phyloP scores from a whole-genome alignment of 805 yeast genomes.

The Danielia oregonensis region DNA sequence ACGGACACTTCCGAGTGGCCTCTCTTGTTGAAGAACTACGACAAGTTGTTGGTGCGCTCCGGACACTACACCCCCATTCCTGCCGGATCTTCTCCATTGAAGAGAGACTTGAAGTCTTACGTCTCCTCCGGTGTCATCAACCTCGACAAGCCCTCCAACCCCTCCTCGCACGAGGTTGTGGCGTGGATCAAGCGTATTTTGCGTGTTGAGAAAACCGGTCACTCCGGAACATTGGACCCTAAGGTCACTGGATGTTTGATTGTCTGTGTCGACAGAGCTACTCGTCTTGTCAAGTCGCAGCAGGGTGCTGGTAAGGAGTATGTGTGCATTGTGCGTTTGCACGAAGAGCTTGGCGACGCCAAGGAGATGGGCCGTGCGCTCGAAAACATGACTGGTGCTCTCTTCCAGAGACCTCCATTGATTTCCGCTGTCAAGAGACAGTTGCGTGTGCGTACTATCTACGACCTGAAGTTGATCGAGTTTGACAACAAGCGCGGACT shows the following conservation, averaged over 20 bases:
- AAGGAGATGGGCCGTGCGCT: conserved; percentile 82
- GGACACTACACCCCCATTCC: conserved; percentile 98
- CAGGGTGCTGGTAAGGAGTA: conserved; percentile 99
- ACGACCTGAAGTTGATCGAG: conserved; percentile 92
- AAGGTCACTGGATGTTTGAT: conserved; percentile 98
- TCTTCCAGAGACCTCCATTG: conserved; percentile 98
- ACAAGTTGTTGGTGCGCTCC: conserved; percentile 88
- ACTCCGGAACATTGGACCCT: conserved; percentile 98
- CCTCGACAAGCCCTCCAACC: conserved; percentile 96
- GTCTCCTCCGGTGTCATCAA: conserved; percentile 94
- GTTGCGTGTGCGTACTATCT: conserved; percentile 95
- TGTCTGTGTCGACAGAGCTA: conserved; percentile 97
- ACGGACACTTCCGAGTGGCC: conserved; percentile 96
- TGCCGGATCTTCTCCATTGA: conserved; percentile 89
- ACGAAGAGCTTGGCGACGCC: conserved; percentile 87
- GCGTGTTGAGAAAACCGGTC: conserved; percentile 97
- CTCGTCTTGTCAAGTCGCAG: conserved; percentile 96
- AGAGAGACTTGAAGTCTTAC: conserved; percentile 88
- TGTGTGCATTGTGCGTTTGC: conserved; percentile 94
- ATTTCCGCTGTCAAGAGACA: conserved; percentile 99
- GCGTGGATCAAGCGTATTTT: conserved; percentile 98
- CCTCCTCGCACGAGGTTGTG: conserved; percentile 98
- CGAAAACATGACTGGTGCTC: conserved; percentile 96
- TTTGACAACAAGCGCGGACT: conserved; percentile 95
- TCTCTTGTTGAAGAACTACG: conserved; percentile 85